Evolutionary conservation across 495 filamentous ascomycete species (phyloP), one percentile per base, ranked within the genome.

Genomic region (Lasiosphaeris hirsuta): DNA sequence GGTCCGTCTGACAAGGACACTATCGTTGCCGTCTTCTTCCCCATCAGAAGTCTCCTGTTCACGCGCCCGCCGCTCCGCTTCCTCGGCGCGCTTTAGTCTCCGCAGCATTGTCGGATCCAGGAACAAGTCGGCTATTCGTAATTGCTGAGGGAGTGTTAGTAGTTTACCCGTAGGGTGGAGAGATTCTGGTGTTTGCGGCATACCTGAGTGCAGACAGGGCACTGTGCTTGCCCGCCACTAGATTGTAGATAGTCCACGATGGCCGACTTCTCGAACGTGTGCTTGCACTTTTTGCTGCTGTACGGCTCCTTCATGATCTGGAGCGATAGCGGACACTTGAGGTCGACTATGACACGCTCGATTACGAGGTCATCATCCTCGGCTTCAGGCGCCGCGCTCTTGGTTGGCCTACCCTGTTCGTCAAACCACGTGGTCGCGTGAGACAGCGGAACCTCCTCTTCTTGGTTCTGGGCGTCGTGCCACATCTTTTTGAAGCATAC

Each of bases 311-410:
- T 73, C 76, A 90, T 90, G n/a, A 78, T 67, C 38, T 79, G 77
- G 41, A 96, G 77, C 1, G 92, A 92, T n/a, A 96, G 65, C 0
- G 90, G 90, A 63, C 92, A 96, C 65, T 85, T 88, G 48, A 90
- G 79, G 56, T 84, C 88, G 59, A 87, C 78, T 14, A 79, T 81
- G 61, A 87, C 88, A 51, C 84, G 75, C 54, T 83, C 78, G 44
- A 96, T 84, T 7, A 84, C 82, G 48, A 96, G 75, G 34, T 96
- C 91, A 18, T 94, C 89, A 44, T 89, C 87, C 11, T 76, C 77
- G 3, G 78, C 76, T 0, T 71, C 79, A 0, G 49, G 57, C 62
- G 56, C 40, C 35, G 51, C 51, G 7, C 58, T 63, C 63, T 69
- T 58, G 39, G 66, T 54, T 4, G 74, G 64, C 18, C 77, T 65